Conservation (phyloP, 306 rosid species). For the Malus asiatica region DNA sequence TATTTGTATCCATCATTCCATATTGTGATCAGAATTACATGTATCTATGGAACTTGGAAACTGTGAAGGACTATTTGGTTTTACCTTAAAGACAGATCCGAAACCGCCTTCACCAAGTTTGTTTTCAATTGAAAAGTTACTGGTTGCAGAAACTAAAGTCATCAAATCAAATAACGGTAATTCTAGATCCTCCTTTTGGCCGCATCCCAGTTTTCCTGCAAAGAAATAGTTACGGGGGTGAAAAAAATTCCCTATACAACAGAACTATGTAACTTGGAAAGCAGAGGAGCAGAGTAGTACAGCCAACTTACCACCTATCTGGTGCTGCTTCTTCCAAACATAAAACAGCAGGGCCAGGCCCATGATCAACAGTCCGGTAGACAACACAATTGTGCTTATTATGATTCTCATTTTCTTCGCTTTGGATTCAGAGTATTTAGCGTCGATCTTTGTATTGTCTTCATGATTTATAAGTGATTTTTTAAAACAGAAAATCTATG, state of each 20-base stretch:
- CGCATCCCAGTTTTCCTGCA: not conserved
- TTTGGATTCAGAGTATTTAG: not conserved
- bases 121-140: not conserved
- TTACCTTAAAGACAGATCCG: constrained; percentile 19
- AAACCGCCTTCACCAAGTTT: constrained; percentile 10
- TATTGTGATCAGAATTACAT: too few species aligned
- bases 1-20: too few species aligned
- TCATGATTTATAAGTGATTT: not conserved
- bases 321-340: not conserved
- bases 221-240: not conserved
- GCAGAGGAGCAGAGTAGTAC: not conserved
- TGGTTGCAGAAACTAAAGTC: constrained; percentile 2
- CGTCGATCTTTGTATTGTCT: not conserved
- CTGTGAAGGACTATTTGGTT: not conserved
- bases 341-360: not conserved
- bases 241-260: too few species aligned
- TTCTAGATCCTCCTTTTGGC: not conserved
- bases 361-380: not conserved
- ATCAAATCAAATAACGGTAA: constrained; percentile 10
- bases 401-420: not conserved
- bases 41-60: not conserved
- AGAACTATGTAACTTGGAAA: not conserved
- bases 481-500: not conserved
- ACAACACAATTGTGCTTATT: not conserved
- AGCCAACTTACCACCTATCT: not conserved